Conservation (phyloP, 164 flowering plant species). For the Santalum album region DNA sequence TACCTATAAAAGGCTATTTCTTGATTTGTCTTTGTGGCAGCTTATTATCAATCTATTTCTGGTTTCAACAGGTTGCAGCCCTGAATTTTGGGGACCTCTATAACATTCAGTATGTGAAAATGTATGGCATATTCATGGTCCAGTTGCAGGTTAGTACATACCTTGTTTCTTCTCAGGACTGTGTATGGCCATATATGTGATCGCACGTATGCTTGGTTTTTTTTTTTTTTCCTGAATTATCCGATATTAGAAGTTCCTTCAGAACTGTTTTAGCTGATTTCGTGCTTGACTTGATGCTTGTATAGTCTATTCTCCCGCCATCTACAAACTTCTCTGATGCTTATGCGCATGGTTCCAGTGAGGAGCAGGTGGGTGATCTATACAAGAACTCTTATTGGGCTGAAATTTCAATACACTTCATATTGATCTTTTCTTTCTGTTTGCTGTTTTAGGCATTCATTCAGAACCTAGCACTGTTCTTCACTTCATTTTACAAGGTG, state of each 20-base stretch:
- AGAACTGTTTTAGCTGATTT: not conserved
- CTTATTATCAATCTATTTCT: not conserved
- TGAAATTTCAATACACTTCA: not conserved
- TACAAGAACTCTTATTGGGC: not conserved
- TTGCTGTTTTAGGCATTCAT: slow-evolving; percentile 69
- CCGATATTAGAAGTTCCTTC: not conserved
- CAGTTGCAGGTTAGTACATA: slow-evolving; percentile 68
- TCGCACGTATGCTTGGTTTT: not conserved
- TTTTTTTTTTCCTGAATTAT: not conserved
- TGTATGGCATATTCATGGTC: slow-evolving; percentile 75
- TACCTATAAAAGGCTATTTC: not conserved
- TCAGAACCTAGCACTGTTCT: slow-evolving; percentile 89
- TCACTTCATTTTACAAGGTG: slow-evolving; percentile 91
- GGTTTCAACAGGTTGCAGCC: slow-evolving; percentile 73
- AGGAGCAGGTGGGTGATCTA: slow-evolving; percentile 62
- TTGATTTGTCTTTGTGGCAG: not conserved
- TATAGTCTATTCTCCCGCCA: slow-evolving; percentile 64
- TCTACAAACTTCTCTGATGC: slow-evolving; percentile 80
- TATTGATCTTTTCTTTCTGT: not conserved
- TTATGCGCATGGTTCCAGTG: slow-evolving; percentile 76
- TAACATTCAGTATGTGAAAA: slow-evolving; percentile 63
- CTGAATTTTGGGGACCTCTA: slow-evolving; percentile 83
- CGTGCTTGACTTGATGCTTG: slow-evolving; percentile 2
- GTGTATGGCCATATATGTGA: not conserved
- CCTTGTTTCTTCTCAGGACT: not conserved